Base-by-base conservation (phyloP, 495 filamentous ascomycete species). In the Trichoderma virens region DNA sequence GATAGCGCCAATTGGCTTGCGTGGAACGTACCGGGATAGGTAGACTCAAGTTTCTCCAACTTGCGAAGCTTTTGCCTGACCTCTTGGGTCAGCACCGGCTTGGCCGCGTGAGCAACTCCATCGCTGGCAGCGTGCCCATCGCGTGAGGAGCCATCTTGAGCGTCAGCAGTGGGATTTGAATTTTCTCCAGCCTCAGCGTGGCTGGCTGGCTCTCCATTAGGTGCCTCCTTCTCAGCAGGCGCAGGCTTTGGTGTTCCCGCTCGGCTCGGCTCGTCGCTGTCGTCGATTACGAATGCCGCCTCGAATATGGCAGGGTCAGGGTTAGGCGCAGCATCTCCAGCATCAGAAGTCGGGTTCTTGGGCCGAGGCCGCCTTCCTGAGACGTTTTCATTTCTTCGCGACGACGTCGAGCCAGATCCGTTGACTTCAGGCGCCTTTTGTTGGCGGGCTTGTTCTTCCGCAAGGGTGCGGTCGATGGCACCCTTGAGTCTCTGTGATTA, bases 281-380 rank as follows among this genome's bases (percentile, higher is more conserved):
- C 90, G 23, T 91, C 91, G 66, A 93, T 88, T 0, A 89, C 83
- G 72, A 95, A 91, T 23, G 92, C 89, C 1, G 83, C 82, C 66
- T 94, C 90, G 69, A 95, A 95, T 64, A 93, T 86, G 54, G 87
- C 87, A 16, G 92, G 92, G 73, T 96, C 92, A 0, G 90, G 89
- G 30, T 80, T 76, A 11, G 65, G 47, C 20, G 66, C 64, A 76
- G 82, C 68, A 77, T 85, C 69, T 73, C 77, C 66, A 76, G 77
- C 69, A 60, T 77, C 72, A 23, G 75, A 65, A 76, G 81, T 67
- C 70, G 79, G 67, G 76, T 83, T 77, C 78, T 82, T 76, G 70
- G 80, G 45, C 67, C 75, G 72, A 68, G 78, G 60, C 69, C 72
- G 65, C 65, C 78, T 68, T 47, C 79, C 77, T 27, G 79, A 76